Percentiles rank a stretch among this genome's conserved stretches.
These are phyloP conservation scores for Populus hybrid DNA, from an alignment of 441 rosid species.

Conservation along the genomic window DNA sequence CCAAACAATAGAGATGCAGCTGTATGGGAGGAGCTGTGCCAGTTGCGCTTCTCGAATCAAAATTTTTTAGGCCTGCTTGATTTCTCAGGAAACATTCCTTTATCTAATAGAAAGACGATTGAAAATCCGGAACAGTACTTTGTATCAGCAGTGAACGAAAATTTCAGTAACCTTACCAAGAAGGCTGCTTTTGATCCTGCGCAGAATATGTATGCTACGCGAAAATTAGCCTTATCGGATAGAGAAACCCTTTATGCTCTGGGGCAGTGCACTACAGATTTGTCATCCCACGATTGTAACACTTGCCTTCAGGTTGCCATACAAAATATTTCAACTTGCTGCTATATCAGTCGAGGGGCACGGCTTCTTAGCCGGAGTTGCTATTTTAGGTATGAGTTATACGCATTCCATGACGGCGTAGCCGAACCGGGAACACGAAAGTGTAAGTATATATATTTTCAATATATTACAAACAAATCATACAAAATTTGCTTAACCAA, in stretches of 20 bases:
- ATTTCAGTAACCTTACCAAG: background rate
- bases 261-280: conserved; percentile 32
- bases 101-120: background rate
- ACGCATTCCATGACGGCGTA: conserved; percentile 27
- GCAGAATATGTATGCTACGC: conserved; percentile 8
- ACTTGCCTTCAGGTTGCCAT: conserved; percentile 29
- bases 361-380: conserved; percentile 37
- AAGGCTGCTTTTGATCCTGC: conserved; percentile 13
- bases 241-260: conserved; percentile 18
- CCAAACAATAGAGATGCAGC: conserved; percentile 15
- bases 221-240: background rate
- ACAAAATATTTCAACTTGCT: conserved; percentile 18
- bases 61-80: conserved; percentile 29
- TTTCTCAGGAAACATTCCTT: background rate
- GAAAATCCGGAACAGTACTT: conserved; percentile 17
- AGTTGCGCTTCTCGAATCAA: conserved; percentile 19
- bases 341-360: conserved; percentile 22
- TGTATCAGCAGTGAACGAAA: background rate
- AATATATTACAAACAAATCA: too few relatives aligned
- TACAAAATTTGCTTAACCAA: background rate
- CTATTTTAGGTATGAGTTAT: conserved; percentile 38
- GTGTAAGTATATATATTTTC: conserved; percentile 5
- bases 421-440: conserved; percentile 3
- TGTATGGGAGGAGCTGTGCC: conserved; percentile 34
- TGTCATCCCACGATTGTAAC: conserved; percentile 24